A percentile compares a stretch with the other conserved stretches of the same genome.
These are phyloP conservation scores for Podaxis carcinomalis DNA, from an alignment of 768 basidiomycete genomes.

Conservation along the genomic window DNA sequence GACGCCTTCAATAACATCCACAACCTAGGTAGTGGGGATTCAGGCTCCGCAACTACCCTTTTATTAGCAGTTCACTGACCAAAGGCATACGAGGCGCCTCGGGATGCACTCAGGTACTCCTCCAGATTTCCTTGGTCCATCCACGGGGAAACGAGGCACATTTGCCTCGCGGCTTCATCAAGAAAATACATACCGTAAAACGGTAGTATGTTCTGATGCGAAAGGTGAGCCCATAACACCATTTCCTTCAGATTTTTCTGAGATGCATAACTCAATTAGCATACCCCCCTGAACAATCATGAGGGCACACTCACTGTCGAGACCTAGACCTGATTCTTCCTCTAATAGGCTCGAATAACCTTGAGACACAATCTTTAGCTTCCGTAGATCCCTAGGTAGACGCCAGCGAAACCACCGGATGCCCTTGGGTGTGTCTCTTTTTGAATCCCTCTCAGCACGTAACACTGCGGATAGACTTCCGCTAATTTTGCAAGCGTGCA, in stretches of 20 bases:
- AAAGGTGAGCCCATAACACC: background rate
- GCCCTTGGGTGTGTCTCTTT: background rate
- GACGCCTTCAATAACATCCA: background rate
- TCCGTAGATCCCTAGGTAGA: background rate
- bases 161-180: background rate
- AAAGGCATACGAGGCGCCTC: background rate
- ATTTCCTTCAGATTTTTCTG: background rate
- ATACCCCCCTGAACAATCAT: background rate
- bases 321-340: background rate
- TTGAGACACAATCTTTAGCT: background rate
- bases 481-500: background rate
- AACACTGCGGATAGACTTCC: background rate
- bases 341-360: background rate
- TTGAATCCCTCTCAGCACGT: background rate
- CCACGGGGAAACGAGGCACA: background rate
- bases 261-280: background rate
- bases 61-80: background rate
- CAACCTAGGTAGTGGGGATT: background rate
- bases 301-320: background rate
- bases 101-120: background rate
- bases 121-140: background rate
- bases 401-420: background rate
- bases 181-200: background rate
- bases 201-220: background rate
- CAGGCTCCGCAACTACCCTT: background rate